Percentiles rank a stretch among this genome's conserved stretches.
These are phyloP conservation scores for Fraxinus excelsior DNA, from an alignment of 257 asterid species.

Conservation along the genomic window DNA sequence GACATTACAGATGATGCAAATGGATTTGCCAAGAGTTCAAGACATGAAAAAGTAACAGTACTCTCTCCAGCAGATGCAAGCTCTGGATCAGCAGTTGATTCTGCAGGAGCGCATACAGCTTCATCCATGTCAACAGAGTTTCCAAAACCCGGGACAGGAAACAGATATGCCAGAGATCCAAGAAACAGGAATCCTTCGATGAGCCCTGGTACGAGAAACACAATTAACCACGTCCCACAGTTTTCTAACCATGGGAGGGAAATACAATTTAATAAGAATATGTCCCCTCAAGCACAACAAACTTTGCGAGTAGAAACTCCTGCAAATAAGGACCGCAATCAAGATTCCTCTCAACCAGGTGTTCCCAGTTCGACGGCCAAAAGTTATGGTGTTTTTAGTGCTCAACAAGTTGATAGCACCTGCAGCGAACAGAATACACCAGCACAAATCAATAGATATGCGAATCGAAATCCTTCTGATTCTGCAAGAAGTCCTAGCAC, in stretches of 20 bases:
- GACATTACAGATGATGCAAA: conserved; percentile 27
- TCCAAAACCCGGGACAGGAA: conserved; percentile 27
- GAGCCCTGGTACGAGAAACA: conserved; percentile 31
- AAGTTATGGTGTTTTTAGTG: conserved; percentile 54
- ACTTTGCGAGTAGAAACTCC: conserved; percentile 29
- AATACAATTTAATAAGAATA: conserved; percentile 28
- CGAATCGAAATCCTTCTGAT: conserved; percentile 38
- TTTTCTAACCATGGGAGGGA: conserved; percentile 29
- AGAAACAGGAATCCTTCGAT: conserved; percentile 27
- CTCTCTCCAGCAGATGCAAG: conserved; percentile 17
- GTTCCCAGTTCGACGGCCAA: conserved; percentile 37
- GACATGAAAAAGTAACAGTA: neutral
- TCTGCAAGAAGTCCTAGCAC: conserved; percentile 31
- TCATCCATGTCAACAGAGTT: conserved; percentile 25
- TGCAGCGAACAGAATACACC: conserved; percentile 32
- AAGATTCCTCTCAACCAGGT: conserved; percentile 31
- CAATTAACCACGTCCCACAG: conserved; percentile 13
- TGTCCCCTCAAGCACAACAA: conserved; percentile 30
- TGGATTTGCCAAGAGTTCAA: conserved; percentile 19
- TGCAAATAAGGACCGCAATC: conserved; percentile 23
- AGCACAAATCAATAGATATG: conserved; percentile 55
- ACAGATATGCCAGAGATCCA: conserved; percentile 49
- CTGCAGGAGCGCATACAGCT: conserved; percentile 21
- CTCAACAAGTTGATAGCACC: conserved; percentile 25
- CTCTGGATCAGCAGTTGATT: conserved; percentile 20